Percentiles rank a stretch among this genome's conserved stretches.
Evolutionary conservation across 441 rosid species (phyloP).

Genomic region (Macaranga tanarius): DNA sequence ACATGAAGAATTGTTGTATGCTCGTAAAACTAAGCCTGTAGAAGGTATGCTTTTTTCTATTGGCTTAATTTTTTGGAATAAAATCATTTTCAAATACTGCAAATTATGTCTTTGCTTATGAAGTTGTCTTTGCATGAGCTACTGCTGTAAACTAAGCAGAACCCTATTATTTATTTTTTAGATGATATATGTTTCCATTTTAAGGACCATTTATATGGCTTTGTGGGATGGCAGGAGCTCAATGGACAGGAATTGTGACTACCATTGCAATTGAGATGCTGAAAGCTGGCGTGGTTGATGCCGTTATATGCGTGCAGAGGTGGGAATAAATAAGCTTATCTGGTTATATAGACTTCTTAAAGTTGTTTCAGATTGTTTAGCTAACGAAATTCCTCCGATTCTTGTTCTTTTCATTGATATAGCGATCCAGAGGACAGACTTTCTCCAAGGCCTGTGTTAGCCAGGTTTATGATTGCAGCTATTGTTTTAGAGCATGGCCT

Average conservation of each 20-base stretch:
- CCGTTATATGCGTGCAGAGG: conserved; percentile 97
- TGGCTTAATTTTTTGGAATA: not conserved
- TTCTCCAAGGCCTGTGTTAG: conserved; percentile 85
- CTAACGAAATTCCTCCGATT: not conserved
- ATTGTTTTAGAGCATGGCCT: conserved; percentile 16
- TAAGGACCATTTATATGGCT: conserved; percentile 11
- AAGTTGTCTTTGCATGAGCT: not conserved
- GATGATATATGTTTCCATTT: not conserved
- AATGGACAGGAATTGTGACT: conserved; percentile 96
- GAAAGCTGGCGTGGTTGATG: conserved; percentile 81
- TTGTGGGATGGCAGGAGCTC: conserved; percentile 63
- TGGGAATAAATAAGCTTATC: conserved; percentile 22
- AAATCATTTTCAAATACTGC: not conserved
- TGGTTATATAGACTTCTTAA: conserved; percentile 3
- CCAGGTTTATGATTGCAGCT: conserved; percentile 51
- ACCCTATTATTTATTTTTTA: not conserved
- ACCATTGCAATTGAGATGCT: conserved; percentile 93
- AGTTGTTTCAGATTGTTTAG: not conserved
- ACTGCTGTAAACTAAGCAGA: not conserved
- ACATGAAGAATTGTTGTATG: conserved; percentile 71
- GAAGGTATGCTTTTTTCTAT: conserved; percentile 47
- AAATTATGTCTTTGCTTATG: not conserved
- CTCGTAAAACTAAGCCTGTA: conserved; percentile 78
- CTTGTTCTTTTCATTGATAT: conserved; percentile 18
- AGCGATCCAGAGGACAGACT: conserved; percentile 94